Conservation (phyloP, 306 rosid species). For the Crotalaria pallida region DNA sequence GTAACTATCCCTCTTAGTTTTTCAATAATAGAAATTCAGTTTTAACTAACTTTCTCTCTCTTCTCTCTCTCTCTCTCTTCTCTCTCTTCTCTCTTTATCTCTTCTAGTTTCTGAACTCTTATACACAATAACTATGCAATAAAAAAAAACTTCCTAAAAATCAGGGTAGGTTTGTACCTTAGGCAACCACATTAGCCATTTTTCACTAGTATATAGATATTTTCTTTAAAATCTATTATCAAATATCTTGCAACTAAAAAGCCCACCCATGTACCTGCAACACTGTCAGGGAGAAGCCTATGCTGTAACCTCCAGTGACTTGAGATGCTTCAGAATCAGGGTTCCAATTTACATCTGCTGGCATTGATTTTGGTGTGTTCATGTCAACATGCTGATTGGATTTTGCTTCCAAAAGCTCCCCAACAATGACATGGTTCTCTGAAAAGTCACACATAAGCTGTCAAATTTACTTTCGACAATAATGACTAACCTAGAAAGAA, state of each 20-base stretch:
- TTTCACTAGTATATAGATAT: neutral
- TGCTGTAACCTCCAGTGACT: slow-evolving; percentile 90
- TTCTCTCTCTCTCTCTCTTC: no score
- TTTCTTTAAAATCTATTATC: neutral
- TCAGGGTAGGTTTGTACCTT: neutral
- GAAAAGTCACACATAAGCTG: slow-evolving; percentile 16
- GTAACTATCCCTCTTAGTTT: no score
- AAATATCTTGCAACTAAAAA: slow-evolving; percentile 14
- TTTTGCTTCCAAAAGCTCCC: slow-evolving; percentile 89
- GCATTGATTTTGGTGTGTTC: slow-evolving; percentile 70
- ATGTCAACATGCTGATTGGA: slow-evolving; percentile 54
- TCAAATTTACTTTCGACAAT: slow-evolving; percentile 24
- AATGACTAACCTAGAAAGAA: slow-evolving; percentile 7
- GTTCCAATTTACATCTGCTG: slow-evolving; percentile 63
- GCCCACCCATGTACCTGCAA: slow-evolving; percentile 58
- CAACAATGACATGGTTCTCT: slow-evolving; percentile 96
- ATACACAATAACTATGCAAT: neutral
- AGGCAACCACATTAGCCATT: neutral
- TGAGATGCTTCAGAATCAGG: slow-evolving; percentile 87
- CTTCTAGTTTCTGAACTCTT: no score
- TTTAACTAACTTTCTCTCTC: no score
- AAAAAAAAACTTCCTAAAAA: neutral
- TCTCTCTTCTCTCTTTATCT: no score
- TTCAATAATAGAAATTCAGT: no score
- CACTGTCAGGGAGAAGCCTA: slow-evolving; percentile 92